Conservation (phyloP, 768 basidiomycete genomes). For the Trametes sanguinea region DNA sequence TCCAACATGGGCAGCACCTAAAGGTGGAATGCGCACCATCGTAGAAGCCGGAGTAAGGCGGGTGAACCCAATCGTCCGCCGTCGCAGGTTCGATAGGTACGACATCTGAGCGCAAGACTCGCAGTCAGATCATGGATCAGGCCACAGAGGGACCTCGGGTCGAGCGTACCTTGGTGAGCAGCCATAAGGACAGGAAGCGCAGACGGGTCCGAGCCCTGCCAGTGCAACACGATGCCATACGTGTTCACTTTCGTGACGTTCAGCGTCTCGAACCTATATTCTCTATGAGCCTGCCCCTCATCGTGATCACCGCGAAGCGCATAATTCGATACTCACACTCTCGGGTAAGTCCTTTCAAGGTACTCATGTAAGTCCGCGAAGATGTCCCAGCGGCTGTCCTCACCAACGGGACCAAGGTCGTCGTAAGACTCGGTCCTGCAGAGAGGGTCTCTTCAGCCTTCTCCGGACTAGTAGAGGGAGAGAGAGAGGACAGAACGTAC, state of each 20-base stretch:
- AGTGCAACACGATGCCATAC: constrained; percentile 60
- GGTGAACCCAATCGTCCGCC: constrained; percentile 46
- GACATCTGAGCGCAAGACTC: constrained; percentile 38
- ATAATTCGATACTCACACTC: constrained; percentile 45
- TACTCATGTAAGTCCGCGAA: constrained; percentile 40
- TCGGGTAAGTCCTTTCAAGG: constrained; percentile 56
- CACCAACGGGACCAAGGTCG: constrained; percentile 44
- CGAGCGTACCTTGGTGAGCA: constrained; percentile 51
- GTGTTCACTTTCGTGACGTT: constrained; percentile 57
- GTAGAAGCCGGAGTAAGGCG: constrained; percentile 51
- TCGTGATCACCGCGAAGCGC: not conserved
- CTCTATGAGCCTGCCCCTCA: not conserved
- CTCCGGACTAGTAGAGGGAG: not conserved
- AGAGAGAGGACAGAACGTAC: constrained; percentile 29
- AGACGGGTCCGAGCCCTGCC: constrained; percentile 50
- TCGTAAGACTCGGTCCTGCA: constrained; percentile 54
- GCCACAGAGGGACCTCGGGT: not conserved
- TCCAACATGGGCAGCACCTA: too few species aligned
- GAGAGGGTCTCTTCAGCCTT: not conserved
- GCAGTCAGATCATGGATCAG: not conserved
- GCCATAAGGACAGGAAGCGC: constrained; percentile 56
- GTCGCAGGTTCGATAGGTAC: constrained; percentile 51
- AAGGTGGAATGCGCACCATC: constrained; percentile 31
- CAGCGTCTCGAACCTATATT: constrained; percentile 40
- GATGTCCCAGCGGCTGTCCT: constrained; percentile 46